Percentiles rank a stretch among this genome's conserved stretches.
These are phyloP conservation scores for Biancaea sappan DNA, from an alignment of 306 rosid species.

Conservation along the genomic window DNA sequence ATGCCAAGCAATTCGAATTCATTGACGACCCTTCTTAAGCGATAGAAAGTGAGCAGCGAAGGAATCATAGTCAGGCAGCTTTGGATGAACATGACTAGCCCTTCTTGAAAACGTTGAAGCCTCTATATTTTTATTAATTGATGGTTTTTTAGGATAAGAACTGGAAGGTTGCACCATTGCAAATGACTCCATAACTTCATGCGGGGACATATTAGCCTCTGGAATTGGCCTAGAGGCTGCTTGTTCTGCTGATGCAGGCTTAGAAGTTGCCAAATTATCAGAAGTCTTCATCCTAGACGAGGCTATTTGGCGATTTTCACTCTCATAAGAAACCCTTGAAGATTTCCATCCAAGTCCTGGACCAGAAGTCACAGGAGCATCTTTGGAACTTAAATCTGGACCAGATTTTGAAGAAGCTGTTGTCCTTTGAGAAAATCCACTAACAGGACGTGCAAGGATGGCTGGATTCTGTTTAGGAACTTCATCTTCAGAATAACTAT, in stretches of 20 bases:
- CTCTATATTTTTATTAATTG: slow-evolving; percentile 30
- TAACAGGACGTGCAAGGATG: slow-evolving; percentile 39
- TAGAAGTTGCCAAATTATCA: slow-evolving; percentile 36
- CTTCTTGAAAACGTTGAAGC: slow-evolving; percentile 35
- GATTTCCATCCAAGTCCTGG: slow-evolving; percentile 52
- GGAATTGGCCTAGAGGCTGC: slow-evolving; percentile 33
- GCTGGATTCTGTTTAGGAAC: slow-evolving; percentile 43
- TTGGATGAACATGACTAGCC: slow-evolving; percentile 70
- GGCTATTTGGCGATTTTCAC: slow-evolving; percentile 33
- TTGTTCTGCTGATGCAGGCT: slow-evolving; percentile 32
- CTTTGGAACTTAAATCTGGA: not conserved
- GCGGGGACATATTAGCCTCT: slow-evolving; percentile 35
- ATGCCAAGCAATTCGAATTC: slow-evolving; percentile 22
- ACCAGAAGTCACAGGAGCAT: slow-evolving; percentile 38
- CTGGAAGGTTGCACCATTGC: slow-evolving; percentile 14
- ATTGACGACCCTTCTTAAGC: slow-evolving; percentile 47
- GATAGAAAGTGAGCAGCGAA: slow-evolving; percentile 55
- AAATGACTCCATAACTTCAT: slow-evolving; percentile 31
- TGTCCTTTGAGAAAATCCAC: slow-evolving; percentile 69
- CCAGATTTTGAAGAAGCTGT: slow-evolving; percentile 45
- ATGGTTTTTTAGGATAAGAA: slow-evolving; percentile 34
- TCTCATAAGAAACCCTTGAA: slow-evolving; percentile 48
- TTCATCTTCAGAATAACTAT: slow-evolving; percentile 60
- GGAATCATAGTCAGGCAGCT: slow-evolving; percentile 65
- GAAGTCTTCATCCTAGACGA: slow-evolving; percentile 43